Percentiles rank a stretch among this genome's conserved stretches.
These are phyloP conservation scores for Pythium aphanidermatum DNA, from an alignment of 352 stramenopile species.

Conservation along the genomic window DNA sequence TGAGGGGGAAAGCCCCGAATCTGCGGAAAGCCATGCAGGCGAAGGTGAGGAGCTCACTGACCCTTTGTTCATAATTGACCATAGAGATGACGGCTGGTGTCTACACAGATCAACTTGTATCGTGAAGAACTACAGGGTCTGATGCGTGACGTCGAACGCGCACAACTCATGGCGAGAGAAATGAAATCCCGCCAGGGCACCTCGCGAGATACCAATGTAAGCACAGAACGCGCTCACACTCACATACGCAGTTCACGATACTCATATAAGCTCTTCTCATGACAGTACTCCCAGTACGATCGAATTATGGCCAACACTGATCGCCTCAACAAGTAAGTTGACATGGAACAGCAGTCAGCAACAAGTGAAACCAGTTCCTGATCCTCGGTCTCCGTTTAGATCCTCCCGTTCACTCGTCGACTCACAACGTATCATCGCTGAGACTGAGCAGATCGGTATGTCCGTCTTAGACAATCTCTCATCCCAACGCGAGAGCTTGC, in stretches of 20 bases:
- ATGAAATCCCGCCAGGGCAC: constrained; percentile 24
- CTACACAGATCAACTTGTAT: constrained; percentile 16
- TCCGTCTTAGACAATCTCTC: constrained; percentile 62
- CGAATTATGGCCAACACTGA: constrained; percentile 62
- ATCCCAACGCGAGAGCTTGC: constrained; percentile 61
- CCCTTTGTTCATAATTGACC: background rate
- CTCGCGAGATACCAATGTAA: constrained; percentile 24
- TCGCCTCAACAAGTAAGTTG: constrained; percentile 43
- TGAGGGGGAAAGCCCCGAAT: constrained; percentile 49
- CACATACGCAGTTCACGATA: background rate
- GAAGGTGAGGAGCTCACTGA: constrained; percentile 26
- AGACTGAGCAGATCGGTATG: constrained; percentile 39
- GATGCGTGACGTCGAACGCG: constrained; percentile 58
- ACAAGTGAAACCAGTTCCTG: too few relatives aligned
- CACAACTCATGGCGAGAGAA: constrained; percentile 60
- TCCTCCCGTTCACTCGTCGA: constrained; percentile 45
- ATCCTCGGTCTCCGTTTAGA: constrained; percentile 20
- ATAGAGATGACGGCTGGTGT: too few relatives aligned
- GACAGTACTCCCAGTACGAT: constrained; percentile 58
- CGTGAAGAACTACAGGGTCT: constrained; percentile 60
- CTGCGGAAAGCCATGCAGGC: constrained; percentile 67
- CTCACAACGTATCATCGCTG: constrained; percentile 19
- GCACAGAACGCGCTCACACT: background rate
- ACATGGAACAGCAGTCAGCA: too few relatives aligned
- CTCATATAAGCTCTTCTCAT: too few relatives aligned